Percentiles rank a stretch among this genome's conserved stretches.
phyloP scores from a whole-genome alignment of 345 rosid genomes.

The Balakata baccata region DNA sequence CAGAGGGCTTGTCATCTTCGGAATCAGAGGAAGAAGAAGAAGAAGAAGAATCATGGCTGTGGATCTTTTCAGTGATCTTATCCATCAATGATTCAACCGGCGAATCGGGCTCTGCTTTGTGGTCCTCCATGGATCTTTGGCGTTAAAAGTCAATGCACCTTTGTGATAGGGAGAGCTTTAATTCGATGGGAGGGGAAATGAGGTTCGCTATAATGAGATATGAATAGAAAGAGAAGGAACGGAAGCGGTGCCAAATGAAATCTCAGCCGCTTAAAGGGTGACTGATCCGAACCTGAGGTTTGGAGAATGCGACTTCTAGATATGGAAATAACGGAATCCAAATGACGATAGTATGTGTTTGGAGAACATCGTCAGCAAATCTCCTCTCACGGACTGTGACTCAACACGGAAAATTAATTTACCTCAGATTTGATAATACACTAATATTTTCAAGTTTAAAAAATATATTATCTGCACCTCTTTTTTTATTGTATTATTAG shows the following conservation, averaged over 20 bases:
- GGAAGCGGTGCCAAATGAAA: constrained; percentile 16
- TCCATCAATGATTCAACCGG: constrained; percentile 38
- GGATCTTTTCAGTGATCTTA: constrained; percentile 54
- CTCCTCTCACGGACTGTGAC: background rate
- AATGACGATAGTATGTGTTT: background rate
- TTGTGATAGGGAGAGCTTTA: background rate
- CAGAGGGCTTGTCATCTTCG: constrained; percentile 48
- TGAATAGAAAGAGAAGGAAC: background rate
- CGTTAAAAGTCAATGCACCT: background rate
- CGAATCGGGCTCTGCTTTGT: constrained; percentile 31
- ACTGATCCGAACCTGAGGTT: constrained; percentile 28
- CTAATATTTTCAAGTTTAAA: too few relatives aligned
- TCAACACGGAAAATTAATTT: too few relatives aligned
- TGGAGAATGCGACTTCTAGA: constrained; percentile 11
- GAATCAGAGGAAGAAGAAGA: constrained; percentile 60
- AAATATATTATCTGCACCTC: too few relatives aligned
- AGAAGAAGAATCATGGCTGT: constrained; percentile 22
- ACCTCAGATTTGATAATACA: too few relatives aligned
- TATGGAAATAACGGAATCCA: constrained; percentile 23
- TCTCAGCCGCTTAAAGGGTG: constrained; percentile 24
- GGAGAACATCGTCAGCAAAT: background rate
- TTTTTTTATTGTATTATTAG: too few relatives aligned
- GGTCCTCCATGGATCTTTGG: constrained; percentile 38
- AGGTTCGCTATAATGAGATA: background rate
- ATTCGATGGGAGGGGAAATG: background rate